phyloP scores from a whole-genome alignment of 352 stramenopile genomes.

The Pythium guiyangense region DNA sequence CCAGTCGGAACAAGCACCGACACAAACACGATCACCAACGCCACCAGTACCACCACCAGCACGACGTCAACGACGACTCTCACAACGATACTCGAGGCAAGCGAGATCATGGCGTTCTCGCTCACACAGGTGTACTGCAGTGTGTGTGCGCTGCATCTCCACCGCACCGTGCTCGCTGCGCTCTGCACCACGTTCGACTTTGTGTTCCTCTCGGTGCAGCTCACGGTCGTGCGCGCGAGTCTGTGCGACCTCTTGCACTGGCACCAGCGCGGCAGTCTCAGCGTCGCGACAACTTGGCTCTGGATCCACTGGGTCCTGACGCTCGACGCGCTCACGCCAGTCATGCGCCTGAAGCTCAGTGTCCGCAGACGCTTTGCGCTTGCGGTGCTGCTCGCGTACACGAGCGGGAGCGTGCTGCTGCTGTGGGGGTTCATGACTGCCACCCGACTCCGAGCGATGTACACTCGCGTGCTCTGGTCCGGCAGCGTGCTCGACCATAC shows the following conservation, averaged over 20 bases:
- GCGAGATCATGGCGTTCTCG: neutral
- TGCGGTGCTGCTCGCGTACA: neutral
- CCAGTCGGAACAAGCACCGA: no score
- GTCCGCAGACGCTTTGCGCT: constrained; percentile 6
- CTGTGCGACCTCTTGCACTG: no score
- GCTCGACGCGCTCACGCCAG: constrained; percentile 9
- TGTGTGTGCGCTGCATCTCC: neutral
- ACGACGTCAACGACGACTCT: neutral
- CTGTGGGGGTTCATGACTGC: constrained; percentile 4
- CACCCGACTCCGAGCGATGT: neutral
- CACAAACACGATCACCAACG: no score
- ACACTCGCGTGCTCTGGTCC: neutral
- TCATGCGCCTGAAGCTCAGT: constrained; percentile 6
- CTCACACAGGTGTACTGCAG: neutral
- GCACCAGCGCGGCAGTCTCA: no score
- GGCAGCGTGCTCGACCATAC: no score
- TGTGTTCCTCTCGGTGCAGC: no score
- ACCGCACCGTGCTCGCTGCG: neutral
- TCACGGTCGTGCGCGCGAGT: no score
- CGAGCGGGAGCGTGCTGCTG: neutral
- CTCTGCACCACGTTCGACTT: constrained; percentile 17
- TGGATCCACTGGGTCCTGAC: constrained; percentile 11
- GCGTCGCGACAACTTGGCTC: constrained; percentile 3
- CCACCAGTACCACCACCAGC: no score
- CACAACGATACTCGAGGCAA: neutral